Base-by-base conservation (phyloP, 2,329 filamentous ascomycete genomes). In the Cladosporium sp. region DNA sequence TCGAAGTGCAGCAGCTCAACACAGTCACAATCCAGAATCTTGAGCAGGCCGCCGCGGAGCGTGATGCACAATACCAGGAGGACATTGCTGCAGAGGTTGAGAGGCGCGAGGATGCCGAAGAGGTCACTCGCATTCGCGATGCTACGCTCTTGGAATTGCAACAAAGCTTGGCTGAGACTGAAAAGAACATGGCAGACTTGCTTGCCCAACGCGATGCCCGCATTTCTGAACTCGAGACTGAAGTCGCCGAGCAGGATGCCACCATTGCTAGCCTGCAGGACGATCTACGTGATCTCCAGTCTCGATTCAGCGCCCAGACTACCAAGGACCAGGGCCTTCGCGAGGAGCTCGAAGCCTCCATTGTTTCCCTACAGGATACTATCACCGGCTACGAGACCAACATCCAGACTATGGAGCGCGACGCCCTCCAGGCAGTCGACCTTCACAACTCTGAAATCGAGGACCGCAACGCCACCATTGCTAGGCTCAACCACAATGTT, bases 1-100 rank as follows among this genome's bases (percentile, higher is more conserved):
- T 81, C 70, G 74, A 80, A 58, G 72, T 79, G 2, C 81, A 83
- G 71, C 75, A 80, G 66, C 73, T 79, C 56, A 78, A 80, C 68
- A 76, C 79, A 49, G 64, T 72, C 28, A 67, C 75, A n/a, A 72
- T 83, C 49, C 72, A 74, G 54, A 70, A 78, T 21, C 71, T 83
- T 7, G 70, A 81, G 67, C 70, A 74, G 18, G 70, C 72, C 0
- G 74, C 76, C 6, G 70, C 77, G 14, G 78, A 79, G 39, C 78
- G 76, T 21, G 79, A 81, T 36, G 73, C 76, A 28, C 74, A 78
- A 34, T 77, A 76, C 64, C 74, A 78, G 60, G 67, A 72, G 5
- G 76, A 78, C 48, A 76, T 83, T 23, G 73, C 74, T 14, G 69
- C 69, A 1, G 81, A 83, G 69, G 73, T 75, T 16, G 70, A 74